Base-by-base conservation (phyloP, 75 land plant genomes). In the Picea sitchensis region DNA sequence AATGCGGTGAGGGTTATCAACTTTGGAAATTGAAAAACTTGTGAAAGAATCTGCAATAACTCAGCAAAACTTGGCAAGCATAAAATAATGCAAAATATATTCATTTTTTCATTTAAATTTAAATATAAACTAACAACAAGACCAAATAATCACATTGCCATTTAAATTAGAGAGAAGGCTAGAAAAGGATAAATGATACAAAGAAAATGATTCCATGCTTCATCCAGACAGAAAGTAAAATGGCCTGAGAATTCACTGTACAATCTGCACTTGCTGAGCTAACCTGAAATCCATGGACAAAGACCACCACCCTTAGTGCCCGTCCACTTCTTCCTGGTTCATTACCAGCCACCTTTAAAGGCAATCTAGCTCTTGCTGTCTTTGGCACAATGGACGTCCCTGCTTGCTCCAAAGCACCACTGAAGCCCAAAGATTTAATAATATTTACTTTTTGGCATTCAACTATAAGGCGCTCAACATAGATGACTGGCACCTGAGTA, bases 221-320 rank as follows among this genome's bases (percentile, higher is more conserved):
- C 73, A 41, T 71, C 73, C 21, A 41, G n/a, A 71, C 47, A 41
- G 23, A 47, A 20, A 71, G 23, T 14, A 34, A 34, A n/a, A 71
- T 71, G 12, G 20, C 17, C 36, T 67, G 18, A 67, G 17, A 6
- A 32, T 32, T 67, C 41, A 84, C 54, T 89, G 91, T 26, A 86
- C 80, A 73, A 80, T 87, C 65, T 92, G 76, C 6, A 83, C 58
- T 63, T 89, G 89, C 58, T 86, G 81, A 65, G 21, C 36, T 56
- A 30, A 75, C 98, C 95, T 95, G 98, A 83, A 95, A 95, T 58
- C 98, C 98, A 87, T 95, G 98, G 12, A 95, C 98, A 81, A 92
- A 95, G 71, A 95, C 88, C 61, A 92, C 93, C 31, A 87, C 80
- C 80, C 83, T 87, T 61, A 95, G 76, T 9, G 85, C 68, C 59